phyloP scores from a whole-genome alignment of 768 basidiomycete genomes.

The Amanita brunnescens region DNA sequence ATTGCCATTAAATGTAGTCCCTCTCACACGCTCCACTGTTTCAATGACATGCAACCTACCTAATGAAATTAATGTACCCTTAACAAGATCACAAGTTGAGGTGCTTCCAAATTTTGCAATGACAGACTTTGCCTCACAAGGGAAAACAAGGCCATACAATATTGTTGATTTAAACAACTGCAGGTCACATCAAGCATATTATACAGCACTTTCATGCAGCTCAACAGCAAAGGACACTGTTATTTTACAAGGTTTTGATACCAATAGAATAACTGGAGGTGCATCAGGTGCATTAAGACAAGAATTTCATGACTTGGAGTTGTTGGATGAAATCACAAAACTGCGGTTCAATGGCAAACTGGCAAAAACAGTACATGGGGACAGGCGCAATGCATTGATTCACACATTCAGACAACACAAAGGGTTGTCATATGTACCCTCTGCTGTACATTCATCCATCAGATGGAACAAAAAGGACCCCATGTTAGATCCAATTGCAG shows the following conservation, averaged over 20 bases:
- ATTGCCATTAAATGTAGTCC: slow-evolving; percentile 24
- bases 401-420: background rate
- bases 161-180: slow-evolving; percentile 18
- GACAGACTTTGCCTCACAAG: slow-evolving; percentile 25
- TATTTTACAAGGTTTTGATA: slow-evolving; percentile 1
- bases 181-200: slow-evolving; percentile 17
- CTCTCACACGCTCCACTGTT: slow-evolving; percentile 9
- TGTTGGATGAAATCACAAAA: background rate
- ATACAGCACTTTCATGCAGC: slow-evolving; percentile 17
- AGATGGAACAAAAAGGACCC: background rate
- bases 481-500: background rate
- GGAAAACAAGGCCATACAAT: slow-evolving; percentile 20
- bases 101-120: slow-evolving; percentile 22
- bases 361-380: background rate
- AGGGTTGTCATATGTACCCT: background rate
- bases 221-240: background rate
- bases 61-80: slow-evolving; percentile 10
- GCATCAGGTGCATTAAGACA: background rate
- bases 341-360: background rate
- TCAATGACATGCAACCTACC: slow-evolving; percentile 11
- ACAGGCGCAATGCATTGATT: background rate
- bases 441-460: background rate
- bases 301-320: background rate
- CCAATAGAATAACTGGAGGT: background rate
- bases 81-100: slow-evolving; percentile 15